Base-by-base conservation (phyloP, 306 rosid genomes). In the Lathyrus oleraceus region DNA sequence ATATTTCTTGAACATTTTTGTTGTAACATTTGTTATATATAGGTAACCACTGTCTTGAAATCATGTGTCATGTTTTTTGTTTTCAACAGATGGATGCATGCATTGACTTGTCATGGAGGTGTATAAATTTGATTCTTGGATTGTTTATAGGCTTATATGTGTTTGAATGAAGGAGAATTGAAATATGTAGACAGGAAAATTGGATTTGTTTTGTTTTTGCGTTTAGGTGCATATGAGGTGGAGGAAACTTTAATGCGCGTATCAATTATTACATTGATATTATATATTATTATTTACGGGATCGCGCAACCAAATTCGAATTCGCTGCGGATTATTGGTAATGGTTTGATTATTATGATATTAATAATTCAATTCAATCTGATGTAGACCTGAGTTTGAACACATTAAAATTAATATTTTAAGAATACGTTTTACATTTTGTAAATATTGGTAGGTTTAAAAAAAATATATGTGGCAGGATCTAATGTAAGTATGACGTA, bases 71-170 rank as follows among this genome's bases (percentile, higher is more conserved):
- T 16, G 10, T 16, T 16, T 57, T 14, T 28, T 14, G 20, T 14
- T 13, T 57, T 27, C 63, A 28, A 57, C 15, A 14, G 20, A 57
- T 57, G 40, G 20, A n/a, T 57, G 40, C 63, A 27, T 14, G 8
- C 2, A 35, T 61, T 36, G 66, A 62, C 67, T 62, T 71, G 62
- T 68, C 51, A 35, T 68, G 3, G 62, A 53, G 21, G 73, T 36
- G 36, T 68, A 68, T 7, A 52, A 68, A 52, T 68, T 68, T 21
- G 73, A 68, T 68, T 68, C 36, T 68, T 51, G 38, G 8, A 51
- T 54, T 2, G 45, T 39, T 10, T 4, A 10, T 15, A 16, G 43
- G 19, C 27, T 67, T 67, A 48, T 48, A 15, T 15, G 20, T 6
- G 16, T 35, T 52, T 25, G 61, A 49, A 67, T 32, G 47, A 61